Base-by-base conservation (phyloP, 2,329 filamentous ascomycete genomes). In the Bipolaris cookei region DNA sequence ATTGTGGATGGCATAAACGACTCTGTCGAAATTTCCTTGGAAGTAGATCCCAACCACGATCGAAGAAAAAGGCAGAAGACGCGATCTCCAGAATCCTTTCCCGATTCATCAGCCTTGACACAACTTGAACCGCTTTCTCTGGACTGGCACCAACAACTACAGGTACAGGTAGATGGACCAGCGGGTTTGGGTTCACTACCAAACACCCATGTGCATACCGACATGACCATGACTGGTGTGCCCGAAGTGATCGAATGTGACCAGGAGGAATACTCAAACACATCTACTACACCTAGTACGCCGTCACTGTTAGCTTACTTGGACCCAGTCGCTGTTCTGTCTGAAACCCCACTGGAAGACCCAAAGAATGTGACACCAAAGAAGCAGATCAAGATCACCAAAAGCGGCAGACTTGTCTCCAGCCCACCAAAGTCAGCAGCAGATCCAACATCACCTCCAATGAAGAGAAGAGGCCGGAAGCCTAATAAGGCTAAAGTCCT, bases 351-450 rank as follows among this genome's bases (percentile, higher is more conserved):
- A 3, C 37, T 51, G 4, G 37, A 13, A 16, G 41, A 61, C 7
- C 5, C 37, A 7, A 56, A 56, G 14, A 61, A 50, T 30, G 54
- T 50, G 1, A 68, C 65, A 8, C 72, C 70, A 1, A 75, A 71
- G 51, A 76, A 72, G 51, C 77, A 75, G 54, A 70, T 74, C 47
- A 76, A 76, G 52, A 60, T 82, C 35, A 80, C 74, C 47, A 77
- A 77, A 21, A 76, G 73, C 25, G 80, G 81, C n/a, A 81, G 74
- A 52, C 76, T 82, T n/a, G 72, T 78, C 3, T 80, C 80, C 3
- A 71, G 75, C 23, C 69, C 73, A 18, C 75, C 75, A 6, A 73
- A 72, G 34, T 42, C 51, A 41, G 57, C 52, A 8, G 46, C 54
- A 16, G 66, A 70, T 10, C 45, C 63, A 13, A 49, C 32, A 3